Conservation (phyloP, 78 protist genomes). For the Protostelium mycophagum region DNA sequence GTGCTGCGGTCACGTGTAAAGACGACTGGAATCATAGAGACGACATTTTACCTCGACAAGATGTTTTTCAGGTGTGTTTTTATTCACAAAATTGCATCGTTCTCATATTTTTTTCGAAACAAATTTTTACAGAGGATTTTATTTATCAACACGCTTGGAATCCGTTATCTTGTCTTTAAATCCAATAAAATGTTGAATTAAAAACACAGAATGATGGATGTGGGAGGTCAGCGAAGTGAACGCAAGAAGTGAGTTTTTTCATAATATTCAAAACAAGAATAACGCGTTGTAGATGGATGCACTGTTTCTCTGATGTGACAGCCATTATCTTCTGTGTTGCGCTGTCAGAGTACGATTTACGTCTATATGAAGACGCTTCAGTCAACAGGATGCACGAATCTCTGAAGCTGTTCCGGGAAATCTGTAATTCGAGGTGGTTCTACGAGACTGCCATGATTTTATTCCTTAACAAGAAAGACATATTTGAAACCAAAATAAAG, state of each 20-base stretch:
- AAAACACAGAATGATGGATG: constrained; percentile 64
- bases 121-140: too few relatives aligned
- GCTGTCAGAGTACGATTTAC: constrained; percentile 81
- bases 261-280: too few relatives aligned
- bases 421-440: constrained; percentile 91
- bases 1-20: constrained; percentile 86
- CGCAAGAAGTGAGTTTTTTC: constrained; percentile 20
- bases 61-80: constrained; percentile 10
- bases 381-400: constrained; percentile 92
- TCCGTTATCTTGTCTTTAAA: background rate
- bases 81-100: too few relatives aligned
- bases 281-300: constrained; percentile 96
- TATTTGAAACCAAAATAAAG: constrained; percentile 64
- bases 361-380: constrained; percentile 73
- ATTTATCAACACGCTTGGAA: too few relatives aligned
- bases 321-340: constrained; percentile 90
- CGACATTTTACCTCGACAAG: constrained; percentile 41
- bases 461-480: constrained; percentile 84
- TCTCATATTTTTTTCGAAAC: too few relatives aligned
- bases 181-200: background rate
- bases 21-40: constrained; percentile 92
- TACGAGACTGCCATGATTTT: constrained; percentile 84
- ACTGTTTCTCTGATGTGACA: constrained; percentile 92
- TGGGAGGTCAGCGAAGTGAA: constrained; percentile 89
- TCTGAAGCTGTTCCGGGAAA: constrained; percentile 80